phyloP scores from a whole-genome alignment of 2,329 filamentous ascomycete genomes.

The Penicillium sp. region DNA sequence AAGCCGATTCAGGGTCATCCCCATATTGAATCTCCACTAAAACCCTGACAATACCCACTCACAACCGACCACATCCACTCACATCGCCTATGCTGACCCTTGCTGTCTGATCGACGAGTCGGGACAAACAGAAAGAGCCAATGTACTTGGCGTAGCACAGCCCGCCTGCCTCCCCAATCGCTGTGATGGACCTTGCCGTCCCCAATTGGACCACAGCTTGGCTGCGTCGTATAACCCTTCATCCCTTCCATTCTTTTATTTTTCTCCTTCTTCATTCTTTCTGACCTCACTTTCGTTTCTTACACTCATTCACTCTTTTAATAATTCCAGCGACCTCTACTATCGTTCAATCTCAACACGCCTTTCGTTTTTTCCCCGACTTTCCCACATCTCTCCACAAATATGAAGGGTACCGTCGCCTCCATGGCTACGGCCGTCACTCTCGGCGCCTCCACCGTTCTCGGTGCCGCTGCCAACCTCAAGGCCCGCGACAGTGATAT shows the following conservation, averaged over 20 bases:
- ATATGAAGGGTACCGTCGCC: conserved; percentile 56
- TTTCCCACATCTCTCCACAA: conserved; percentile 23
- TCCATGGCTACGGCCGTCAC: conserved; percentile 50
- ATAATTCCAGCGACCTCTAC: conserved; percentile 12
- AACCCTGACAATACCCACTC: conserved; percentile 1
- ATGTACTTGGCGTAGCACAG: conserved; percentile 11
- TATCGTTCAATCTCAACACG: conserved; percentile 10
- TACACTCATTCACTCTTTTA: conserved; percentile 24
- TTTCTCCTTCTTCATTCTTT: conserved; percentile 25
- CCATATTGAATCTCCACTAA: not conserved
- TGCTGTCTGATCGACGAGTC: conserved; percentile 13
- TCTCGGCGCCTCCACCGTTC: conserved; percentile 48
- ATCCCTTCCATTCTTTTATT: conserved; percentile 22
- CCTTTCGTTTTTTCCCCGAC: conserved; percentile 11
- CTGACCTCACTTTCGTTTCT: conserved; percentile 10
- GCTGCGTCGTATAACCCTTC: conserved; percentile 8
- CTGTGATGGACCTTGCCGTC: not conserved
- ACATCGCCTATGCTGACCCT: conserved; percentile 7
- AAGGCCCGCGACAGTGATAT: conserved; percentile 46
- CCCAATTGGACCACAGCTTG: not conserved
- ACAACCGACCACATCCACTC: not conserved
- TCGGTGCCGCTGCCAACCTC: conserved; percentile 43
- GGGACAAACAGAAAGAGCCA: conserved; percentile 3
- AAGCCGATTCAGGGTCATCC: not conserved
- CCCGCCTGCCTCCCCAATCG: conserved; percentile 4